Base-by-base conservation (phyloP, 2,329 filamentous ascomycete species). In the Pestalotiopsis sp. region DNA sequence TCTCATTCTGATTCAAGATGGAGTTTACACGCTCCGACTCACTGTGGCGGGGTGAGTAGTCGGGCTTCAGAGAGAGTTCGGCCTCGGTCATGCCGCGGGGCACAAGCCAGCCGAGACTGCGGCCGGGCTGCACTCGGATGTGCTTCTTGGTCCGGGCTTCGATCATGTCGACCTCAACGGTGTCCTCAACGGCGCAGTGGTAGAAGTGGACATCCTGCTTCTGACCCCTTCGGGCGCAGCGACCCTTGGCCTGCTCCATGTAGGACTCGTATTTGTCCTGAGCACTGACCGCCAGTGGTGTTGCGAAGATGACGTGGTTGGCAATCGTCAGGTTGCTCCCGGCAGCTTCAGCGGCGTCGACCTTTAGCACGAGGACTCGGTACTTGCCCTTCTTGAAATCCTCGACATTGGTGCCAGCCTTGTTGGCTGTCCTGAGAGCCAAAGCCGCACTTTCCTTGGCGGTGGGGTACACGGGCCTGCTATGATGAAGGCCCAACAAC, bases 281-380 rank as follows among this genome's bases (percentile, higher is more conserved):
- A 61, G 78, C 73, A 4, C 70, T 69, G 22, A 75, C 77, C 14
- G 78, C 61, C 5, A 78, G 74, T 0, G 81, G 79, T 4, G 75
- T 78, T 0, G 78, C 75, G 64, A 83, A 83, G 56, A 84, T 75
- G 62, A 83, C 73, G 65, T 83, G 81, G 66, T 80, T 82, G 1
- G 81, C 81, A 24, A 77, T 74, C 11, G 78, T 78, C 13, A 83
- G 72, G 68, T 84, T 83, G 26, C 76, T 78, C 0, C 82, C 82
- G 0, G 82, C 80, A 2, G 81, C 78, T 38, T 81, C 77, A 3
- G 76, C 73, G 9, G 76, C 76, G 71, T 78, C 79, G 40, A 83
- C 75, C 39, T 77, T 77, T 64, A 83, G 75, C 4, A 84, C 69
- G 20, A 81, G 73, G 1, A 82, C 75, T 44, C 75, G 73, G 17